These are phyloP conservation scores for Kwoniella sp. DNA, from an alignment of 768 basidiomycete genomes.

Conservation along the genomic window DNA sequence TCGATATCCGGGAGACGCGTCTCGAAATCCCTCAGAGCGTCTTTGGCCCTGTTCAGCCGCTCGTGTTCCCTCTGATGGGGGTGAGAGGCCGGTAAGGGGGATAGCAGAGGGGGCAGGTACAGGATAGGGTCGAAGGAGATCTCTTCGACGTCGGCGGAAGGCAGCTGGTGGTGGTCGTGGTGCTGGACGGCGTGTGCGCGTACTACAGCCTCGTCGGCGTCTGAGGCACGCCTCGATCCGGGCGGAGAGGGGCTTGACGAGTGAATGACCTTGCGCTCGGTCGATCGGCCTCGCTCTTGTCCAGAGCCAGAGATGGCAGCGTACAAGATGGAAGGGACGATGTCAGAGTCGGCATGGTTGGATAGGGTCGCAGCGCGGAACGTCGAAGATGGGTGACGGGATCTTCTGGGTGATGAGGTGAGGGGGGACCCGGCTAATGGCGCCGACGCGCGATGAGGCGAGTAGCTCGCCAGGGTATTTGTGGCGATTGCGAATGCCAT, in stretches of 20 bases:
- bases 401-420: not conserved
- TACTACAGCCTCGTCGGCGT: not conserved
- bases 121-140: constrained; percentile 54
- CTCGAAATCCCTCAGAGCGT: constrained; percentile 56
- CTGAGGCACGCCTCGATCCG: not conserved
- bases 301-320: not conserved
- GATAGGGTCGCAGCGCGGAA: no score
- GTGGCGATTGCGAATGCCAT: constrained; percentile 12
- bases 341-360: constrained; percentile 15
- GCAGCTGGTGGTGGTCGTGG: constrained; percentile 41
- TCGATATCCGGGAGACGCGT: constrained; percentile 82
- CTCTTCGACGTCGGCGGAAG: constrained; percentile 4
- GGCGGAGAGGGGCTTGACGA: constrained; percentile 11
- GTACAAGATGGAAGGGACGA: constrained; percentile 14
- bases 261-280: constrained; percentile 9
- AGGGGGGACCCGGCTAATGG: no score
- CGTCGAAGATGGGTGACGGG: not conserved
- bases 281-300: constrained; percentile 6
- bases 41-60: constrained; percentile 6
- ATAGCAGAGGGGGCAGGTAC: constrained; percentile 80
- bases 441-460: not conserved
- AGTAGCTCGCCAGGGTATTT: not conserved
- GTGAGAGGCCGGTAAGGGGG: constrained; percentile 55
- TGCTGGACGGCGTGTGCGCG: constrained; percentile 10
- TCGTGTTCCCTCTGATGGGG: constrained; percentile 2